phyloP scores from a whole-genome alignment of 371 early-diverging fungal genomes.

The Mucor sp. region DNA sequence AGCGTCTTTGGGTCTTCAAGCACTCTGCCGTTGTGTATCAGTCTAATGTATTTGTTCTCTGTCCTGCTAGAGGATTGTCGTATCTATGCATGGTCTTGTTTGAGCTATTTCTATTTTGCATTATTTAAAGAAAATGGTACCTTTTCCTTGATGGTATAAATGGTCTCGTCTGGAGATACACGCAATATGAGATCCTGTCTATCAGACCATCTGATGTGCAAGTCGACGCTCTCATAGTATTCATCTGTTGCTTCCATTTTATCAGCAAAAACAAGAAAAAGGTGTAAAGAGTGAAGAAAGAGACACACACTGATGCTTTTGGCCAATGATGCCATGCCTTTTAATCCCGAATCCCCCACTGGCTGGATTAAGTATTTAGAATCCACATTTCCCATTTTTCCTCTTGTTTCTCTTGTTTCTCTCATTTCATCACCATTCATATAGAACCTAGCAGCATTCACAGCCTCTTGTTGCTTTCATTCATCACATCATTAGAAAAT shows the following conservation, averaged over 20 bases:
- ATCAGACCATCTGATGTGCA: constrained; percentile 50
- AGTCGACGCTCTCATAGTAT: constrained; percentile 42
- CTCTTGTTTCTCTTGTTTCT: neutral
- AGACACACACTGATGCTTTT: neutral
- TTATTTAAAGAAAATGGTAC: constrained; percentile 24
- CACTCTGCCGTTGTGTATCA: constrained; percentile 60
- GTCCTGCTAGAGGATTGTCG: constrained; percentile 23
- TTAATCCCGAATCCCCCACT: neutral
- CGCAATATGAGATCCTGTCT: constrained; percentile 40
- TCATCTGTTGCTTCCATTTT: constrained; percentile 21
- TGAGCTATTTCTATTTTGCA: neutral
- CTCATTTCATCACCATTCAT: neutral
- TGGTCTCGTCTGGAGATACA: constrained; percentile 41
- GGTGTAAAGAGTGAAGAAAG: neutral
- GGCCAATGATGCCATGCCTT: neutral
- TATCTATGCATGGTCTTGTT: constrained; percentile 12
- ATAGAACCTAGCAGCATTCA: neutral
- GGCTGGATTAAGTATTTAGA: neutral
- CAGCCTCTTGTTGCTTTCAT: neutral
- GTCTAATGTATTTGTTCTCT: constrained; percentile 50
- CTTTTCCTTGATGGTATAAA: constrained; percentile 51
- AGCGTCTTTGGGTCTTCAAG: constrained; percentile 37
- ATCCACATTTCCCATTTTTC: constrained; percentile 8
- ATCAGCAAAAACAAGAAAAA: neutral
- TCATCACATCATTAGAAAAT: neutral